These are phyloP conservation scores for Davidsoniella australis DNA, from an alignment of 2,329 filamentous ascomycete genomes.

Conservation along the genomic window DNA sequence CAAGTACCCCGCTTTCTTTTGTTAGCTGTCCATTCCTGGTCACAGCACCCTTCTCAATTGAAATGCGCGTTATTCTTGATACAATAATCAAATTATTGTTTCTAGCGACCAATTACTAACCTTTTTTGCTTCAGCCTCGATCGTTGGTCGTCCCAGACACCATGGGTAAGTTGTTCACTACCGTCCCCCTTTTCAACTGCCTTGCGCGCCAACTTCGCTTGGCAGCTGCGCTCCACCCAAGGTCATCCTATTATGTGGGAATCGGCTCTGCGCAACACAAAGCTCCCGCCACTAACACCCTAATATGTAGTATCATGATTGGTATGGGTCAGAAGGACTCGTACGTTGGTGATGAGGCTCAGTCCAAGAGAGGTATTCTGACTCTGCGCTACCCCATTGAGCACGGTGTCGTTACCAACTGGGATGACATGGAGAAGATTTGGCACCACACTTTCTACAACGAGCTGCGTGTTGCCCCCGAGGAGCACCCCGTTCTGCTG, in stretches of 20 bases:
- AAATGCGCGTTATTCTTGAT: background rate
- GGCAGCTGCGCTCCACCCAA: slow-evolving; percentile 1
- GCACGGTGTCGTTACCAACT: slow-evolving; percentile 99
- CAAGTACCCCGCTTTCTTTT: slow-evolving; percentile 23
- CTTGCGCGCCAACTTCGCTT: background rate
- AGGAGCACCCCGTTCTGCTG: slow-evolving; percentile 98
- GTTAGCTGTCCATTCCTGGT: slow-evolving; percentile 5
- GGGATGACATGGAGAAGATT: slow-evolving; percentile 99
- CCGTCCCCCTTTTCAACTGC: slow-evolving; percentile 3
- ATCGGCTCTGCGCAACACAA: slow-evolving; percentile 1
- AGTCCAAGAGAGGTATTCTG: slow-evolving; percentile 99
- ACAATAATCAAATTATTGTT: background rate
- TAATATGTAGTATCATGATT: slow-evolving; percentile 79
- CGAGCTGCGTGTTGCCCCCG: slow-evolving; percentile 97
- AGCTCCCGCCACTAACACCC: slow-evolving; percentile 18
- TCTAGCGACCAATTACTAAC: slow-evolving; percentile 10
- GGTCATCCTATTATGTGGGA: slow-evolving; percentile 4
- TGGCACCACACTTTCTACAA: slow-evolving; percentile 99
- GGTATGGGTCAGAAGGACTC: slow-evolving; percentile 99
- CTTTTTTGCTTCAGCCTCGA: slow-evolving; percentile 53
- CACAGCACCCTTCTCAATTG: background rate
- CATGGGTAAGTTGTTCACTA: slow-evolving; percentile 64
- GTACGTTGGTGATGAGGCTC: slow-evolving; percentile 99
- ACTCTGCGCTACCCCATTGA: slow-evolving; percentile 99
- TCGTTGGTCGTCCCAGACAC: slow-evolving; percentile 98